Percentiles rank a stretch among this genome's conserved stretches.
These are phyloP conservation scores for Scutellaria baicalensis DNA, from an alignment of 257 asterid species.

Conservation along the genomic window DNA sequence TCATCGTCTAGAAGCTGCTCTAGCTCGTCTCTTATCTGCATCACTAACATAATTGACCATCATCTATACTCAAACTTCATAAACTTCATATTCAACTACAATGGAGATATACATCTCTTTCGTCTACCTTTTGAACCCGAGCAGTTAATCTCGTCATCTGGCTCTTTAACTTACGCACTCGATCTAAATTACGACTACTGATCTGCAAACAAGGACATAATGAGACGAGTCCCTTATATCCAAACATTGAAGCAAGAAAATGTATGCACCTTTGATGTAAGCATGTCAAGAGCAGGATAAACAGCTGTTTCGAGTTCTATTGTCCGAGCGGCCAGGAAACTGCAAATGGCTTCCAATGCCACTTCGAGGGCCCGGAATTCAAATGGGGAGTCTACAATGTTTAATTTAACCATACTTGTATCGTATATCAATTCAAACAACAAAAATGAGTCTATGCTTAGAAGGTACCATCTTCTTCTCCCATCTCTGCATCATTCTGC, in stretches of 20 bases:
- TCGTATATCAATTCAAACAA: background rate
- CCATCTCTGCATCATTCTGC: no score
- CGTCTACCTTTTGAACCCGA: conserved; percentile 83
- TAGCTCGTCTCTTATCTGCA: conserved; percentile 92
- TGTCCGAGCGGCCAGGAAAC: conserved; percentile 80
- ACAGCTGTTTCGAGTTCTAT: conserved; percentile 82
- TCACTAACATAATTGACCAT: background rate
- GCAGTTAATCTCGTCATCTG: conserved; percentile 94
- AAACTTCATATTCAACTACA: background rate
- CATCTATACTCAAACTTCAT: no score
- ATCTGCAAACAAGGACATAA: conserved; percentile 39
- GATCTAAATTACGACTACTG: conserved; percentile 87
- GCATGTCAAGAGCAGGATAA: conserved; percentile 89
- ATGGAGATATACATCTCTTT: background rate
- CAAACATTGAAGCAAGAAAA: background rate
- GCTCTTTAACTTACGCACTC: conserved; percentile 82
- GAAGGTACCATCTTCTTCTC: conserved; percentile 76
- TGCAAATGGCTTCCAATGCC: conserved; percentile 90
- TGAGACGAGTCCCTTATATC: background rate
- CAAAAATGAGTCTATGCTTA: background rate
- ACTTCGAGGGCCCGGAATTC: conserved; percentile 88
- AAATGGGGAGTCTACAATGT: conserved; percentile 72
- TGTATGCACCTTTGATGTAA: conserved; percentile 68
- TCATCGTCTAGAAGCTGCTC: conserved; percentile 97
- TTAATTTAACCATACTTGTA: background rate